Evolutionary conservation across 345 rosid genomes (phyloP), one percentile per base, ranked within the genome.

Genomic region (Mallotus nudiflorus): DNA sequence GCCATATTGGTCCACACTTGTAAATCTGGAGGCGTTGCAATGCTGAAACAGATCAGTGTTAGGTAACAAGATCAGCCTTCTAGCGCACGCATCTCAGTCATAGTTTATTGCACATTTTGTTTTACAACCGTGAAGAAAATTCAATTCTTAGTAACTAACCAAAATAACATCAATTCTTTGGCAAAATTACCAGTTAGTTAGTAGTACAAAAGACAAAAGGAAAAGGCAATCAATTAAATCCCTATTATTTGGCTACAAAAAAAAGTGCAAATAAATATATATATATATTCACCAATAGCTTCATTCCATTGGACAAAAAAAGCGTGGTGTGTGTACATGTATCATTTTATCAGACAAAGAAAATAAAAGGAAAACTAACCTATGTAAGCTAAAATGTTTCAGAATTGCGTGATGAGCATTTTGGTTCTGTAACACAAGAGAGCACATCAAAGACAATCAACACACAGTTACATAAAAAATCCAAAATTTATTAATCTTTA

Each of bases 401-500:
- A 91, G 82, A 78, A 94, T 87, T 25, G 98, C 85, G 64, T 74
- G 69, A 82, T 94, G 97, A 55, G 92, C 97, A 76, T 94, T 90
- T 85, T 94, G 98, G 85, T 79, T 90, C 98, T 94, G 91, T 44
- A 71, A 71, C 74, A 65, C 31, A 77, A 44, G 64, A 77, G 48
- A 27, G 46, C 33, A 60, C 8, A 61, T 65, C 67, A 73, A 76
- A 65, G 56, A 67, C 67, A 50, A 61, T 45, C 67, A 67, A 66
- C 49, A 44, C 55, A 61, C n/a, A 35, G 42, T 8, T 11, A 59
- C 39, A 55, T 50, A 37, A 58, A 24, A 71, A 40, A 40, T 48
- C 19, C 12, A 13, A 62, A 64, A 42, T 56, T 29, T 29, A 40
- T 51, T 44, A 44, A 59, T 28, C 56, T 45, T 66, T 60, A 31